Percentiles rank a stretch among this genome's conserved stretches.
Conservation (phyloP, 1,284 basidiomycete species). For the Ustilago lituana region DNA sequence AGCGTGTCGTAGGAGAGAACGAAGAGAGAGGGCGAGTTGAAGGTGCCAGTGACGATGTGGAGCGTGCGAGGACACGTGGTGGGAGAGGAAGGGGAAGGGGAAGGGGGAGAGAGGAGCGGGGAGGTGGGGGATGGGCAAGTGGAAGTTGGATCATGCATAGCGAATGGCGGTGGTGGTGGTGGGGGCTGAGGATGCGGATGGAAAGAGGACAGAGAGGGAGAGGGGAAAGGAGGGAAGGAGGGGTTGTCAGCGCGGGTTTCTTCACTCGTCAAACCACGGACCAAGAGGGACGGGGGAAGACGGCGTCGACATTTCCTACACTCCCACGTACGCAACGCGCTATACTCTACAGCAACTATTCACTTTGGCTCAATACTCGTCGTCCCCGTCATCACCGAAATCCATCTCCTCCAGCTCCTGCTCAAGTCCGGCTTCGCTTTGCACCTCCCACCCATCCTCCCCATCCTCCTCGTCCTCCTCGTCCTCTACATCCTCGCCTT, state of each 20-base stretch:
- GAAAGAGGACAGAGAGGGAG: too few relatives aligned
- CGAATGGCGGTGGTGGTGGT: background rate
- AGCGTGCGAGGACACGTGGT: slow-evolving; percentile 28
- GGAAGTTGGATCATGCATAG: too few relatives aligned
- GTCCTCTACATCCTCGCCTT: slow-evolving; percentile 22
- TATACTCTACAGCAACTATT: background rate
- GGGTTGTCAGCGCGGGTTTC: background rate
- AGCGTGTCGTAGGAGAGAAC: slow-evolving; percentile 51
- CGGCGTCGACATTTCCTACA: too few relatives aligned
- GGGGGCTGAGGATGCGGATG: too few relatives aligned
- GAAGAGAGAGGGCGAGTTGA: slow-evolving; percentile 53
- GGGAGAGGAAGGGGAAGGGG: too few relatives aligned
- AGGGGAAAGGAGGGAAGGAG: background rate
- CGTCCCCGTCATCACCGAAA: slow-evolving; percentile 24
- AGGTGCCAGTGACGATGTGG: slow-evolving; percentile 55
- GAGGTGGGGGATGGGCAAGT: too few relatives aligned
- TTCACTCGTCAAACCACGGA: too few relatives aligned
- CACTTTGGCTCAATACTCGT: slow-evolving; percentile 16
- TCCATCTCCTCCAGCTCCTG: slow-evolving; percentile 17
- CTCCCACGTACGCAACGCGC: too few relatives aligned
- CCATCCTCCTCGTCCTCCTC: slow-evolving; percentile 29
- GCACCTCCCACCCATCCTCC: slow-evolving; percentile 11
- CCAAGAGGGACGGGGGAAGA: too few relatives aligned
- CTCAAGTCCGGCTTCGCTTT: slow-evolving; percentile 25
- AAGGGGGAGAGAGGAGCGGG: too few relatives aligned